Evolutionary conservation across 306 rosid genomes (phyloP).

Genomic region (Crataegus laevigata): DNA sequence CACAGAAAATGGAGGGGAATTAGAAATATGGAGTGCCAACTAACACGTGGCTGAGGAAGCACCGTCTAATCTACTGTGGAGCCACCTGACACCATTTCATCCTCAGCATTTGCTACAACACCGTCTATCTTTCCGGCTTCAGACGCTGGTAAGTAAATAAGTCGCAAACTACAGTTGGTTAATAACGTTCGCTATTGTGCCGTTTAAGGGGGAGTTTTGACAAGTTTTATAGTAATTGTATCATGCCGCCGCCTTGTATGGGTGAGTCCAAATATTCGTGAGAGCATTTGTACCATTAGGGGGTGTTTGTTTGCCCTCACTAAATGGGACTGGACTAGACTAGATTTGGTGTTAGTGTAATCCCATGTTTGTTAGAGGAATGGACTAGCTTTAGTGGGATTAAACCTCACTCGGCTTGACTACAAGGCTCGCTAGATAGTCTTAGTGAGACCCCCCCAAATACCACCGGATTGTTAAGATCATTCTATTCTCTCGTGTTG

Average conservation of each 20-base stretch:
- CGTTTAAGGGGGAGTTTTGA: neutral
- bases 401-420: no score
- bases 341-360: no score
- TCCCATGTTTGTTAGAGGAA: no score
- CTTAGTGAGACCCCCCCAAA: no score
- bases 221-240: neutral
- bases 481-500: no score
- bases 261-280: conserved; percentile 29
- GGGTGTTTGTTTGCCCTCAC: no score
- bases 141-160: conserved; percentile 60
- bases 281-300: conserved; percentile 65
- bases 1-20: conserved; percentile 17
- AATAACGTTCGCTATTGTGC: neutral
- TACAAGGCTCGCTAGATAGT: no score
- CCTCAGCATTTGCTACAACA: conserved; percentile 54
- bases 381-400: no score
- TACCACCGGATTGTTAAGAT: no score
- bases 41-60: conserved; percentile 64
- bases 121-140: conserved; percentile 54
- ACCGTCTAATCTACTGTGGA: conserved; percentile 37
- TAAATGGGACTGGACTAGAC: no score
- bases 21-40: conserved; percentile 11
- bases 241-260: neutral
- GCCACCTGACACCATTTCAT: conserved; percentile 79
- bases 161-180: neutral